phyloP scores from a whole-genome alignment of 345 rosid genomes.

The Populus tremula region DNA sequence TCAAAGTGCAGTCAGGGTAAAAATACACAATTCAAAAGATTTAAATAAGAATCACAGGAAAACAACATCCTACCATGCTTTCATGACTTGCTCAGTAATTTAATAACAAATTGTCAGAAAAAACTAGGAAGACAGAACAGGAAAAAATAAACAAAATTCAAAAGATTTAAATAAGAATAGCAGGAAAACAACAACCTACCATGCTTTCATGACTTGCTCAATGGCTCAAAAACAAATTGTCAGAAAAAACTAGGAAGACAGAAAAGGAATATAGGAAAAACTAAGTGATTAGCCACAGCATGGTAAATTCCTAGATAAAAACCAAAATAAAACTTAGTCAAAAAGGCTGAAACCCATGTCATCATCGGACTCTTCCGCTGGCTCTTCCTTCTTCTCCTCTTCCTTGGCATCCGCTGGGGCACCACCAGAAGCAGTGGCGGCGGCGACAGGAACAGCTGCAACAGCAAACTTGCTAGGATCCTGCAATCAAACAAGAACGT shows the following conservation, averaged over 20 bases:
- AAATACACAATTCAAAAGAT: background rate
- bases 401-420: conserved; percentile 41
- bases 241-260: background rate
- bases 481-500: conserved; percentile 26
- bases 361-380: conserved; percentile 81
- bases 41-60: background rate
- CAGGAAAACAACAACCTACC: background rate
- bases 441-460: conserved; percentile 43
- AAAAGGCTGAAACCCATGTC: conserved; percentile 87
- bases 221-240: background rate
- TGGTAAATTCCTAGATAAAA: background rate
- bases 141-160: background rate
- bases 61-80: background rate
- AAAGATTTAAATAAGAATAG: background rate
- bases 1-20: too few relatives aligned
- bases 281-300: background rate
- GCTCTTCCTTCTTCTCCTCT: conserved; percentile 74
- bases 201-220: background rate
- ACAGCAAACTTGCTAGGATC: conserved; percentile 79
- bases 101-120: background rate
- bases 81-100: background rate
- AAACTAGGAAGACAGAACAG: background rate
- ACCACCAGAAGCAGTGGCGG: conserved; percentile 22
- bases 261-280: background rate
- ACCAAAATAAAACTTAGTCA: conserved; percentile 36